Conservation (phyloP, 306 rosid species). For the Acacia melanoxylon region DNA sequence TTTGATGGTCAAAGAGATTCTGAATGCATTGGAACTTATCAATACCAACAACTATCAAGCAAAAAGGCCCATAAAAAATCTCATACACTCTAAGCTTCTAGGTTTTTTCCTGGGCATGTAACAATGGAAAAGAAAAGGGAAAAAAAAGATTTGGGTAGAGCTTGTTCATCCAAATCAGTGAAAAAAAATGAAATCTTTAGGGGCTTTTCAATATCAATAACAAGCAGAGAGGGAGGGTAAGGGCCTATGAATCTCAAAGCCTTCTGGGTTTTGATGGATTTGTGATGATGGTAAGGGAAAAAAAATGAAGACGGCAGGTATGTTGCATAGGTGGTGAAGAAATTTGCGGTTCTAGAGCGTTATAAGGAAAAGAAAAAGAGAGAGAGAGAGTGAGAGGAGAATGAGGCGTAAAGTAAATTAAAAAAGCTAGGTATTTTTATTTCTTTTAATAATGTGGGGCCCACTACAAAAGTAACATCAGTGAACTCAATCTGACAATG, state of each 20-base stretch:
- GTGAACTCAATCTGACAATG: no score
- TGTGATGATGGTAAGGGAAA: neutral
- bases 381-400: neutral
- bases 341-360: neutral
- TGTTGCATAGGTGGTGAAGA: neutral
- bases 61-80: neutral
- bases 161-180: neutral
- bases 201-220: neutral
- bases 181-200: neutral
- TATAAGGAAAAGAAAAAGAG: neutral
- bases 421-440: no score
- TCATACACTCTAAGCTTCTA: neutral
- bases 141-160: neutral
- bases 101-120: neutral
- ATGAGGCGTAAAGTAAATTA: no score
- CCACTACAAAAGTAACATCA: no score
- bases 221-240: neutral
- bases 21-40: conserved; percentile 38
- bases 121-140: neutral
- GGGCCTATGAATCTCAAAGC: neutral
- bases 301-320: neutral
- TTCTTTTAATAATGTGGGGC: no score
- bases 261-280: neutral
- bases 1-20: conserved; percentile 38
- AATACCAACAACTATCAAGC: neutral